Conservation (phyloP, 306 rosid species). For the Myrica gale region DNA sequence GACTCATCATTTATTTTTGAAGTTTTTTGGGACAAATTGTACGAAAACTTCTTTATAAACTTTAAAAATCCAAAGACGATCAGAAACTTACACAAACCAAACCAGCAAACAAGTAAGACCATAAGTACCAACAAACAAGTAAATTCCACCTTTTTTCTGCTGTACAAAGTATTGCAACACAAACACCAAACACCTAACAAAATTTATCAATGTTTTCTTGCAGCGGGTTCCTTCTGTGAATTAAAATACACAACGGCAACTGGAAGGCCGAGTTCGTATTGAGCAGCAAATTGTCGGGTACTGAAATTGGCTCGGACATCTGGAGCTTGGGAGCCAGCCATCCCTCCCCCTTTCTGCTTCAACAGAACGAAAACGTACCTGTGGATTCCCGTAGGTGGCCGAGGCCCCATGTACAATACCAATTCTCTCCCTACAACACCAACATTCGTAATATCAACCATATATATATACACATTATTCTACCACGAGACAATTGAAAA, state of each 20-base stretch:
- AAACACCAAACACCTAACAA: neutral
- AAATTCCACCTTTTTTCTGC: neutral
- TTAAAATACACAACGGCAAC: slow-evolving; percentile 47
- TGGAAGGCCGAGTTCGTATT: slow-evolving; percentile 35
- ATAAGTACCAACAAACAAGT: neutral
- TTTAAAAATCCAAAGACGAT: neutral
- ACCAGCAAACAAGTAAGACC: neutral
- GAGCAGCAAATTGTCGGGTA: slow-evolving; percentile 37
- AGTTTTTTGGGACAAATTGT: too few species aligned
- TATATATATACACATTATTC: neutral
- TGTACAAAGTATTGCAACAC: neutral
- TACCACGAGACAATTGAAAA: neutral
- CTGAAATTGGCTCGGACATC: slow-evolving; percentile 32
- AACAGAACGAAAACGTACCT: slow-evolving; percentile 33
- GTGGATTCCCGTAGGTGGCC: slow-evolving; percentile 33
- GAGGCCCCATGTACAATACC: slow-evolving; percentile 36
- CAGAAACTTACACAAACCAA: neutral
- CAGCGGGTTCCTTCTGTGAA: slow-evolving; percentile 38
- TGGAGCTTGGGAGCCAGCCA: neutral
- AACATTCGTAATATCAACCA: neutral
- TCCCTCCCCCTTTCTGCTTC: slow-evolving; percentile 24
- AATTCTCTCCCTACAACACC: slow-evolving; percentile 29
- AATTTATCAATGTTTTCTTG: slow-evolving; percentile 8
- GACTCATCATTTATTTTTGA: too few species aligned
- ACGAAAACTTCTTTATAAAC: neutral